phyloP scores from a whole-genome alignment of 202 grass and related monocot species.

The Digitaria exilis region DNA sequence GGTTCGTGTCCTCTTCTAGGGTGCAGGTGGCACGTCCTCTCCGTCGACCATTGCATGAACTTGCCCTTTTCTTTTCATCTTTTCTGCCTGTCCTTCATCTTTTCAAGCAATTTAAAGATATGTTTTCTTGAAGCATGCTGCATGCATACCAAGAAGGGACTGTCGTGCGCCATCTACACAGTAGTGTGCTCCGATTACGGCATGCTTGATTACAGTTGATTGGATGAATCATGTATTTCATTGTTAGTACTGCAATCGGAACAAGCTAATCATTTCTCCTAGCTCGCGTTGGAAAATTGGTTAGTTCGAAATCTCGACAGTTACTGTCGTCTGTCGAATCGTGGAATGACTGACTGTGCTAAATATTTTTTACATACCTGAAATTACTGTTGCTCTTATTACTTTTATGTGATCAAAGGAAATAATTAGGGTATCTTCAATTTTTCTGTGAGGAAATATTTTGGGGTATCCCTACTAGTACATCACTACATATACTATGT shows the following conservation, averaged over 20 bases:
- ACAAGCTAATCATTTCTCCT: background rate
- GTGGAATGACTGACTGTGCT: background rate
- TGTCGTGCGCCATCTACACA: background rate
- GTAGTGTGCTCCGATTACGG: too few relatives aligned
- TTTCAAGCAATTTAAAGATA: conserved; percentile 24
- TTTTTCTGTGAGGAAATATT: too few relatives aligned
- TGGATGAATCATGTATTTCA: background rate
- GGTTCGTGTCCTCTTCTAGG: conserved; percentile 73
- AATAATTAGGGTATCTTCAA: background rate
- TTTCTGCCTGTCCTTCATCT: conserved; percentile 40
- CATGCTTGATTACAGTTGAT: background rate
- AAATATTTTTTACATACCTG: background rate
- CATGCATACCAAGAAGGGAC: background rate
- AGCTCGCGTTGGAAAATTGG: background rate
- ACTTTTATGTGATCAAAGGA: background rate
- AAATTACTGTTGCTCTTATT: background rate
- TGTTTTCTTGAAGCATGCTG: background rate
- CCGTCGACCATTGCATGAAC: conserved; percentile 16
- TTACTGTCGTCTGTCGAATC: background rate
- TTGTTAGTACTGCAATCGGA: background rate
- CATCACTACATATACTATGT: background rate
- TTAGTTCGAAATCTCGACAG: background rate
- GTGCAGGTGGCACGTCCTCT: conserved; percentile 63
- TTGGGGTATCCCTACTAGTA: too few relatives aligned
- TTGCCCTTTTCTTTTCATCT: conserved; percentile 39